Base-by-base conservation (phyloP, 169 alveolate species). In the Plasmodium malariae region DNA sequence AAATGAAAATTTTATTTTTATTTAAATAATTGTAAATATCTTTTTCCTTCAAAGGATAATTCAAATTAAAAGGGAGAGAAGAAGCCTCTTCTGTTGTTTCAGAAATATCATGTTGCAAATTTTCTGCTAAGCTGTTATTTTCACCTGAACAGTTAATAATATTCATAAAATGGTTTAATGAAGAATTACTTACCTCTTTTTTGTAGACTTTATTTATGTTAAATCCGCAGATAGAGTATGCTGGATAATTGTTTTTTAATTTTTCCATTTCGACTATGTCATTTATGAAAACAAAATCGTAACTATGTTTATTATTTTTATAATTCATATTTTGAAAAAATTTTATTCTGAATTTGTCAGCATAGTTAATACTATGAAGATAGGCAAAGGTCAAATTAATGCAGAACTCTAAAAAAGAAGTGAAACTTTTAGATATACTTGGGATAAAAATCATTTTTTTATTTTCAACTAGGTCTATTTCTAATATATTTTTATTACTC, bases 281-380 rank as follows among this genome's bases (percentile, higher is more conserved):
- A 49, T 71, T 86, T 48, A 86, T 21, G 49, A 40, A 86, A 34
- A 68, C 32, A 1, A 86, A 28, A 57, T 86, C 73, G 57, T 86
- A 86, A 48, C 43, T 74, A 86, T 86, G 92, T 21, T 86, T 86
- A 68, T 86, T 51, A 59, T 86, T 70, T 86, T 70, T 86, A 36
- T 86, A 86, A 86, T 72, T 86, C 28, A 86, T 26, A 43, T 86
- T 86, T 71, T 86, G 85, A 86, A 86, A 86, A 70, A 36, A 59
- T 37, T 86, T 86, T 19, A 68, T 19, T 63, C 59, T 69, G 26
- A 86, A 37, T 26, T 86, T 86, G 37, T 86, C 87, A 26, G 87
- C n/a, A 86, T 69, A 86, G 3, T 55, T 68, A 40, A 86, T 12
- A 32, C 49, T 54, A 65, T 86, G 92, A 21, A 86, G 63, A 74